Evolutionary conservation across 2,329 filamentous ascomycete species (phyloP).

Genomic region (Fusarium annulatum): DNA sequence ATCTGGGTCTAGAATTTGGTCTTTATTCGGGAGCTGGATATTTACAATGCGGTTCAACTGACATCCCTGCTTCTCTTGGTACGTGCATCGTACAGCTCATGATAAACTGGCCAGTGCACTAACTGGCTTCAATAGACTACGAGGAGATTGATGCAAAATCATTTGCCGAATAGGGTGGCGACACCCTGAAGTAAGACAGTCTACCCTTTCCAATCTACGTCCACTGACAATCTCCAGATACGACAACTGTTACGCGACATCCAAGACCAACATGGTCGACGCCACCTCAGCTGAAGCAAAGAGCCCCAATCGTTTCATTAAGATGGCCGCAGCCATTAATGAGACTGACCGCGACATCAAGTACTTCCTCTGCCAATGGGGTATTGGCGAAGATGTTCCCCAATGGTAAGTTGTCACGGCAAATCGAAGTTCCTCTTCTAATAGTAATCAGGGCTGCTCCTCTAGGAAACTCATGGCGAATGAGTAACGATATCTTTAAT

Average conservation of each 20-base stretch:
- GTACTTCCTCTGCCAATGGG: constrained; percentile 66
- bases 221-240: constrained; percentile 47
- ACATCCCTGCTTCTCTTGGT: constrained; percentile 59
- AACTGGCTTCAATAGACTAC: constrained; percentile 44
- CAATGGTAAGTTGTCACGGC: constrained; percentile 49
- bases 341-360: constrained; percentile 55
- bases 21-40: constrained; percentile 64
- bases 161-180: constrained; percentile 58
- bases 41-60: constrained; percentile 56
- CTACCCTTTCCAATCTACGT: fast-evolving
- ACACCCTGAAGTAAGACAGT: constrained; percentile 66
- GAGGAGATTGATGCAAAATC: constrained; percentile 56
- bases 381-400: constrained; percentile 59
- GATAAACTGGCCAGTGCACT: fast-evolving
- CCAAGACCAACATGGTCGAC: constrained; percentile 56
- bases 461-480: constrained; percentile 61
- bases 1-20: constrained; percentile 61
- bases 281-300: constrained; percentile 53
- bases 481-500: constrained; percentile 65
- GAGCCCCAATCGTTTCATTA: constrained; percentile 56
- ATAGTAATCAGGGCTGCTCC: constrained; percentile 50
- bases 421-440: fast-evolving
- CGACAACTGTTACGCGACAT: constrained; percentile 61
- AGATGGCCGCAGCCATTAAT: constrained; percentile 58
- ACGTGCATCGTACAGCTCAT: not conserved